Base-by-base conservation (phyloP, 2,329 filamentous ascomycete species). In the Curvularia lunata region DNA sequence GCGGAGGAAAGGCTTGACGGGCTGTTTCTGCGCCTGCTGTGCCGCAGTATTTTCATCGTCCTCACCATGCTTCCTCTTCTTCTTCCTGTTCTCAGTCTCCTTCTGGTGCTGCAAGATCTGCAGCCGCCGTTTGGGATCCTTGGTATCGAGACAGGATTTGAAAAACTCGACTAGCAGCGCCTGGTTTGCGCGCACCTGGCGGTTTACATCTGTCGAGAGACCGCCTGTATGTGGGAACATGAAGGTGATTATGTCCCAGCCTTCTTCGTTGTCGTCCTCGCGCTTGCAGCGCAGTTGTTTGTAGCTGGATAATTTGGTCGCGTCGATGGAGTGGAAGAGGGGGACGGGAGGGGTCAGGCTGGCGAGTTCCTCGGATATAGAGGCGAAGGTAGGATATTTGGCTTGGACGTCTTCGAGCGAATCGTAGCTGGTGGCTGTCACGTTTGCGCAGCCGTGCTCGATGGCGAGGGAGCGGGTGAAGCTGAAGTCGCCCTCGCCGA, bases 161-260 rank as follows among this genome's bases (percentile, higher is more conserved):
- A 77, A 75, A 48, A 77, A 77, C 4, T 45, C 41, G 2, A 73
- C 71, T 13, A 72, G 62, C 57, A 75, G 70, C 50, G 54, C 68
- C 61, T 73, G 72, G 79, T 99, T 98, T 75, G 91, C 87, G 55
- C 95, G 88, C 13, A 97, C 92, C 79, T 99, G 95, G 34, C 95
- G 85, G 80, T 97, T 97, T 54, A 97, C 90, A 79, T 98, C 93
- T 67, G 90, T 98, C 64, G 87, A 90, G 70, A 96, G 88, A 45
- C 95, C 95, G 63, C 95, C 95, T 3, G 96, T 90, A 80, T 99
- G 95, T 34, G 95, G 95, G 77, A 99, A 99, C 82, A 97, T 97
- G 86, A 98, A 99, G 65, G 94, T 83, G 61, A 98, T 88, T 55
- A 87, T 85, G 75, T 96, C 88, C 83, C 90, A 93, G 4, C 81